A percentile compares a stretch with the other conserved stretches of the same genome.
Evolutionary conservation across 352 stramenopile species (phyloP).

Genomic region (Elongisporangium prolatum): DNA sequence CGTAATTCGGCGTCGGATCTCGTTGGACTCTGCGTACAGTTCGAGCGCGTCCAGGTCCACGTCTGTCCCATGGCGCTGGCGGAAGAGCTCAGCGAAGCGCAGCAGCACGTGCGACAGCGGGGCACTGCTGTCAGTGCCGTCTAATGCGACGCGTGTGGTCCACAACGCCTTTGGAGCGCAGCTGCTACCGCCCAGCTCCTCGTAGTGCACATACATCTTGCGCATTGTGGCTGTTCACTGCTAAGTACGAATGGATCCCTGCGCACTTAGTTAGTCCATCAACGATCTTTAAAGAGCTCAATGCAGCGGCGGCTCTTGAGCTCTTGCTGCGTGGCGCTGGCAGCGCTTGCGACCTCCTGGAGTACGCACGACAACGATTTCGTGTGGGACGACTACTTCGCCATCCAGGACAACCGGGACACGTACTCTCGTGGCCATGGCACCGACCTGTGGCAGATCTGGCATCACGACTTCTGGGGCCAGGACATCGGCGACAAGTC

Average conservation of each 20-base stretch:
- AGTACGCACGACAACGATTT: conserved; percentile 57
- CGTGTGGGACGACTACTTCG: conserved; percentile 85
- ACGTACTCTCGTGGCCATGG: conserved; percentile 17
- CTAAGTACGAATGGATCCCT: neutral
- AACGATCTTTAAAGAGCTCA: neutral
- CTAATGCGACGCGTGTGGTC: conserved; percentile 43
- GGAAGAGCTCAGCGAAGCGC: neutral
- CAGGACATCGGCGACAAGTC: conserved; percentile 31
- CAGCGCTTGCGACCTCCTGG: conserved; percentile 31
- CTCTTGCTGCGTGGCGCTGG: conserved; percentile 11
- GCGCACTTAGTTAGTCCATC: neutral
- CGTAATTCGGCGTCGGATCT: conserved; percentile 5
- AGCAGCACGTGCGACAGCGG: neutral
- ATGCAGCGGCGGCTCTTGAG: neutral
- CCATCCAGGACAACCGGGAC: conserved; percentile 53
- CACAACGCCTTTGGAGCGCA: conserved; percentile 12
- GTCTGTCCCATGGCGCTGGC: neutral
- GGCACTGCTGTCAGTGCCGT: neutral
- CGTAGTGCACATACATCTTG: conserved; percentile 72
- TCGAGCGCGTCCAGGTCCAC: conserved; percentile 22
- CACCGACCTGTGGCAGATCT: conserved; percentile 27
- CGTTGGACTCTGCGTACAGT: conserved; percentile 37
- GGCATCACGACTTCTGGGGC: conserved; percentile 83
- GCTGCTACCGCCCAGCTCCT: conserved; percentile 16
- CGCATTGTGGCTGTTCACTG: conserved; percentile 4